These are phyloP conservation scores for Neofusicoccum umdonicola DNA, from an alignment of 2,329 filamentous ascomycete genomes.

Conservation along the genomic window DNA sequence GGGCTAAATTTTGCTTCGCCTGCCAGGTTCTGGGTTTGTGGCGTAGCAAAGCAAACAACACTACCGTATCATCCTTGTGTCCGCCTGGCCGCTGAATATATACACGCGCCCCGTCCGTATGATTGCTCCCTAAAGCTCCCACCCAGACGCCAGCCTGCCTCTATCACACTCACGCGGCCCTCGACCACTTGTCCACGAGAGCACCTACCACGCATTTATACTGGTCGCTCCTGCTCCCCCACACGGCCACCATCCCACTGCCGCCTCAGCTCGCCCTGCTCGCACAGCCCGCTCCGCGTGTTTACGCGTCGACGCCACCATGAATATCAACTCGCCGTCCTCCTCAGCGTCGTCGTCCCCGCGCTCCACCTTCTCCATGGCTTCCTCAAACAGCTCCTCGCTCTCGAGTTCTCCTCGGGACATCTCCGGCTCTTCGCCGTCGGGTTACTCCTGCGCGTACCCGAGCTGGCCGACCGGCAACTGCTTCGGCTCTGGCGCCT, in stretches of 20 bases:
- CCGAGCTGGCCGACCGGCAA: slow-evolving; percentile 41
- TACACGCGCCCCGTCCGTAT: slow-evolving; percentile 8
- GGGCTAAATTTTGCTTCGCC: neutral
- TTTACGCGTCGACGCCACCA: slow-evolving; percentile 1
- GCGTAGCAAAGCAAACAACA: slow-evolving; percentile 13
- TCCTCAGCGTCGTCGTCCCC: slow-evolving; percentile 34
- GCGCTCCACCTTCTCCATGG: slow-evolving; percentile 33
- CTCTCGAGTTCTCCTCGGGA: slow-evolving; percentile 28
- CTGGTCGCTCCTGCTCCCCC: neutral
- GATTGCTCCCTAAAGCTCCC: neutral
- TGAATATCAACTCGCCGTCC: slow-evolving; percentile 9
- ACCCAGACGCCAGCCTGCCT: neutral
- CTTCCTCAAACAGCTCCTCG: slow-evolving; percentile 31
- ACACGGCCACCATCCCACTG: neutral
- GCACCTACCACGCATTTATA: neutral
- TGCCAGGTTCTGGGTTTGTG: neutral
- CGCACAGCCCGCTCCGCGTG: neutral
- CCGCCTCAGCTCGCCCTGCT: neutral
- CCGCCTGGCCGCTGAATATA: neutral
- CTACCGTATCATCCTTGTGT: neutral
- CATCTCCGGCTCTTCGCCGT: slow-evolving; percentile 19
- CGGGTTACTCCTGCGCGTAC: slow-evolving; percentile 38
- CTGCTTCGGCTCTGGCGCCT: slow-evolving; percentile 26
- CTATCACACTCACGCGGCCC: slow-evolving; percentile 8
- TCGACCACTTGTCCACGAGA: neutral